Evolutionary conservation across 163 green algal species (phyloP).

Genomic region (Volvox carteri): DNA sequence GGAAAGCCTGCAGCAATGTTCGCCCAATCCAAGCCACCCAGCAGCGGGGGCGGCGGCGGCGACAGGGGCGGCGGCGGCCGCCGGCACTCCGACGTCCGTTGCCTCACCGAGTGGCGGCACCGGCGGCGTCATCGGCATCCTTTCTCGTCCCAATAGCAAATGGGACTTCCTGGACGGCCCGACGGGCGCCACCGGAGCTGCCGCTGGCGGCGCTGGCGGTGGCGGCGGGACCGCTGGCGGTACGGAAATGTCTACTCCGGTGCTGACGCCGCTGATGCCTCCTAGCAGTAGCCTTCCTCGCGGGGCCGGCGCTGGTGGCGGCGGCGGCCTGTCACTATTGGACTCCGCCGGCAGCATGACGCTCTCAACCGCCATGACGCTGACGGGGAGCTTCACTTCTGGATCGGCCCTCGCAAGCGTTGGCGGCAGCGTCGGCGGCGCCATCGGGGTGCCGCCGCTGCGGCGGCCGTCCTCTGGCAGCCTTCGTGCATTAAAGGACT

Average conservation of each 20-base stretch:
- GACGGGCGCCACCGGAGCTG: background rate
- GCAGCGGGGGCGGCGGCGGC: background rate
- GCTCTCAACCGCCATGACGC: background rate
- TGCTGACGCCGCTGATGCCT: background rate
- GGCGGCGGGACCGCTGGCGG: background rate
- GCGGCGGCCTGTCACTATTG: background rate
- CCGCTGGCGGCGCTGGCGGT: background rate
- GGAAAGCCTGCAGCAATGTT: background rate
- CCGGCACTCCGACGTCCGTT: background rate
- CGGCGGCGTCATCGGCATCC: background rate
- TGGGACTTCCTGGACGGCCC: slow-evolving; percentile 45
- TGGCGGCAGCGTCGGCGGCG: too few relatives aligned
- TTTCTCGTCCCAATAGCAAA: background rate
- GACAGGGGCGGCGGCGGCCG: background rate
- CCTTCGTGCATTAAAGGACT: background rate
- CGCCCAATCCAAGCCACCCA: background rate
- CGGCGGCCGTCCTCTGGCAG: background rate
- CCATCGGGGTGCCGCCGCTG: background rate
- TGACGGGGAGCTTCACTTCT: background rate
- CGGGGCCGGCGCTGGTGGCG: background rate
- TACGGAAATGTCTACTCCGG: background rate
- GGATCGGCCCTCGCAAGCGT: background rate
- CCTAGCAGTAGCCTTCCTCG: background rate
- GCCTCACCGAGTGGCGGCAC: background rate
- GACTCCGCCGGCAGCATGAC: background rate